Percentiles rank a stretch among this genome's conserved stretches.
Evolutionary conservation across 106 monocot species (phyloP).

Genomic region (Dendrobium huoshanense): DNA sequence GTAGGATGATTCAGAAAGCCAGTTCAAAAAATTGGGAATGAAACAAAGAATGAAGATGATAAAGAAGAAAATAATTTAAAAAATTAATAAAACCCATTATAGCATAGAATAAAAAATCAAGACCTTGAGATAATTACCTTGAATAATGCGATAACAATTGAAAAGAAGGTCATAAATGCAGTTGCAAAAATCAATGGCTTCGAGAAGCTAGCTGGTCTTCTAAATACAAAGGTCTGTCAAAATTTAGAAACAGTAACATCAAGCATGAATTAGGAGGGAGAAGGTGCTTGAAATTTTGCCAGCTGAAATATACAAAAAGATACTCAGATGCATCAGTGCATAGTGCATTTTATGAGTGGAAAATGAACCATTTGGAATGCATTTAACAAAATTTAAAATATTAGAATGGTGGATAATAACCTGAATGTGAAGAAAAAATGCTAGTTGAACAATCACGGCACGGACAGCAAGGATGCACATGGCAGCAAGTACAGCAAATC

Average conservation of each 20-base stretch:
- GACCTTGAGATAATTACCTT: slow-evolving; percentile 49
- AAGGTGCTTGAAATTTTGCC: background rate
- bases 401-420: slow-evolving; percentile 23
- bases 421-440: slow-evolving; percentile 96
- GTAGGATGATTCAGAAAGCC: background rate
- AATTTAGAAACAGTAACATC: slow-evolving; percentile 8
- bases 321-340: background rate
- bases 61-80: background rate
- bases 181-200: slow-evolving; percentile 96
- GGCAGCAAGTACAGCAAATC: slow-evolving; percentile 89
- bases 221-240: slow-evolving; percentile 83
- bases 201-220: slow-evolving; percentile 56
- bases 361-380: background rate
- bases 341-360: background rate
- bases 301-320: background rate
- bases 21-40: background rate
- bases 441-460: slow-evolving; percentile 95
- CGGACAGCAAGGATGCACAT: slow-evolving; percentile 88
- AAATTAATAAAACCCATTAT: background rate
- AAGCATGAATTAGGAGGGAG: background rate
- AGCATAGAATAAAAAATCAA: background rate
- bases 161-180: slow-evolving; percentile 99
- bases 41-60: background rate
- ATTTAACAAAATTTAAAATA: background rate
- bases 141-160: slow-evolving; percentile 96